Evolutionary conservation across 139 green algal genomes (phyloP).

Genomic region (Coccomyxa sp.): DNA sequence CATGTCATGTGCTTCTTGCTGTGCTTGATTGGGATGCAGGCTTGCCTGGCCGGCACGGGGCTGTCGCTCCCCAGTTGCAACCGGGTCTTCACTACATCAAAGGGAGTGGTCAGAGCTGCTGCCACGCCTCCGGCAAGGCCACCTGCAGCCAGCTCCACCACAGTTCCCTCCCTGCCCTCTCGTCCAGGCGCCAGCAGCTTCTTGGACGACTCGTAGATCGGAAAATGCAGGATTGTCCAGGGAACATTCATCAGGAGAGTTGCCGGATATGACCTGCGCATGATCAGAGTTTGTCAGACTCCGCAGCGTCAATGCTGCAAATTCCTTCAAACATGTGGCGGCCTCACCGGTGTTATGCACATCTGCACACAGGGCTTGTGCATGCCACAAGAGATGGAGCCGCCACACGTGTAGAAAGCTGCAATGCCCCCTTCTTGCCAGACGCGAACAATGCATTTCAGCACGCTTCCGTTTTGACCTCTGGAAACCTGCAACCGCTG

Average conservation of each 20-base stretch:
- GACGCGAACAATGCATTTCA: neutral
- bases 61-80: slow-evolving; percentile 77
- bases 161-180: slow-evolving; percentile 31
- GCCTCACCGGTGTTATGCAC: neutral
- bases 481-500: slow-evolving; percentile 79
- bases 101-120: slow-evolving; percentile 73
- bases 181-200: slow-evolving; percentile 43
- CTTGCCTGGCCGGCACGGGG: neutral
- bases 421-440: neutral
- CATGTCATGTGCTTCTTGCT: neutral
- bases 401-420: neutral
- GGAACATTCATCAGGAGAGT: slow-evolving; percentile 95
- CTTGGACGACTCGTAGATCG: slow-evolving; percentile 88
- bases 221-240: slow-evolving; percentile 91
- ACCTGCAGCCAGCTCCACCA: slow-evolving; percentile 48
- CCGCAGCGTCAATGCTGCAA: neutral
- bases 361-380: neutral
- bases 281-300: neutral
- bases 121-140: slow-evolving; percentile 72
- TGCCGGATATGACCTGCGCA: neutral
- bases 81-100: slow-evolving; percentile 91
- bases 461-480: neutral
- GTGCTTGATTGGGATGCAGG: neutral
- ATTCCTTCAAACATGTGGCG: neutral
- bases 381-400: neutral